Conservation (phyloP, 768 basidiomycete species). For the Tricholoma hemisulphureum region DNA sequence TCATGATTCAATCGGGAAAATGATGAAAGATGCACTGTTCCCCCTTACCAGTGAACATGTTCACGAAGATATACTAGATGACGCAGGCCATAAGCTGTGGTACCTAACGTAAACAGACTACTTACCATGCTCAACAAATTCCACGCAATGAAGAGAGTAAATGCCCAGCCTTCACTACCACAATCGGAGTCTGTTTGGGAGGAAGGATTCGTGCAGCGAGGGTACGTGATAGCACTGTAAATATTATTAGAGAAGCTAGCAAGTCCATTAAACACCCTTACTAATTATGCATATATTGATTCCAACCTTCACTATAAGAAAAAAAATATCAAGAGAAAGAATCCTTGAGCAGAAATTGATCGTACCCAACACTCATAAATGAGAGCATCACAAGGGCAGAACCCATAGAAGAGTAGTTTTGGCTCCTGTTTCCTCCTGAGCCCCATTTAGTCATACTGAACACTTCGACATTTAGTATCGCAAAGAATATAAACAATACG, state of each 20-base stretch:
- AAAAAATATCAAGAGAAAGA: constrained; percentile 12
- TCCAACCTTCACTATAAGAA: constrained; percentile 85
- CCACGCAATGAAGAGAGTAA: constrained; percentile 89
- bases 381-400: constrained; percentile 84
- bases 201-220: constrained; percentile 69
- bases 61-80: constrained; percentile 87
- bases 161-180: constrained; percentile 82
- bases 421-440: constrained; percentile 59
- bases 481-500: constrained; percentile 87
- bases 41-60: constrained; percentile 86
- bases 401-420: constrained; percentile 80
- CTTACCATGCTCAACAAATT: constrained; percentile 91
- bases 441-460: constrained; percentile 90
- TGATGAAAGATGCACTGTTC: neutral
- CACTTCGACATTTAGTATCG: constrained; percentile 83
- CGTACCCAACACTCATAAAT: constrained; percentile 90
- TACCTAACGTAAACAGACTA: constrained; percentile 1
- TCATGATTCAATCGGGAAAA: neutral
- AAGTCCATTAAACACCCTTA: constrained; percentile 35
- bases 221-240: constrained; percentile 67
- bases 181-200: constrained; percentile 73
- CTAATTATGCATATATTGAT: constrained; percentile 97
- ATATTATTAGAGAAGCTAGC: constrained; percentile 7
- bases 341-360: neutral
- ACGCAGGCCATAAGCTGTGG: constrained; percentile 2